These are phyloP conservation scores for Diutina neorugosa DNA, from an alignment of 1,139 yeast species.

Conservation along the genomic window DNA sequence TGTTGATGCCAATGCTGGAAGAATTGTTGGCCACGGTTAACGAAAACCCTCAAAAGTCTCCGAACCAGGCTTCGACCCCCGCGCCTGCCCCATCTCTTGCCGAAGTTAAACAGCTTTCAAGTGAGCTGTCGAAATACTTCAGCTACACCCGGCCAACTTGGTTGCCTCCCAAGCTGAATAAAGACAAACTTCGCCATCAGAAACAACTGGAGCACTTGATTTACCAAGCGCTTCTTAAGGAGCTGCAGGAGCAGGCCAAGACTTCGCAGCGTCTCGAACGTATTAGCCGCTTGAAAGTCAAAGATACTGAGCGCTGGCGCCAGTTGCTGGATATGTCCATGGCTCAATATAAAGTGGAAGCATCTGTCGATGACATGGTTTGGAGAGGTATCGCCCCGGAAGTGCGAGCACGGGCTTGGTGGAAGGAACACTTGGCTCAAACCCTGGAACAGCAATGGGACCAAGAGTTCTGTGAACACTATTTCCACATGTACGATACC, in stretches of 20 bases:
- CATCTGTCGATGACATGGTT: slow-evolving; percentile 1
- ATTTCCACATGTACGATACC: background rate
- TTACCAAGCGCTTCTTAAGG: background rate
- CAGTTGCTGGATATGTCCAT: background rate
- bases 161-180: slow-evolving; percentile 3
- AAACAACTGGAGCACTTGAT: slow-evolving; percentile 3
- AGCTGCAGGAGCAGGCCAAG: slow-evolving; percentile 1
- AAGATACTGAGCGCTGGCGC: background rate
- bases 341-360: background rate
- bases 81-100: background rate
- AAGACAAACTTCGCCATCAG: background rate
- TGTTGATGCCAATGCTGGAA: slow-evolving; percentile 1
- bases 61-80: background rate
- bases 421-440: slow-evolving; percentile 3
- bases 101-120: slow-evolving; percentile 2
- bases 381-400: background rate
- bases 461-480: slow-evolving; percentile 2
- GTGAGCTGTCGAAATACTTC: slow-evolving; percentile 1
- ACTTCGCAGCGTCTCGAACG: background rate
- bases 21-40: background rate
- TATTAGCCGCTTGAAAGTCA: background rate
- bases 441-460: background rate
- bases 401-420: background rate
- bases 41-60: background rate
- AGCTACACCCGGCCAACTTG: slow-evolving; percentile 4